Evolutionary conservation across 768 basidiomycete species (phyloP).

Genomic region (Russula virescens): DNA sequence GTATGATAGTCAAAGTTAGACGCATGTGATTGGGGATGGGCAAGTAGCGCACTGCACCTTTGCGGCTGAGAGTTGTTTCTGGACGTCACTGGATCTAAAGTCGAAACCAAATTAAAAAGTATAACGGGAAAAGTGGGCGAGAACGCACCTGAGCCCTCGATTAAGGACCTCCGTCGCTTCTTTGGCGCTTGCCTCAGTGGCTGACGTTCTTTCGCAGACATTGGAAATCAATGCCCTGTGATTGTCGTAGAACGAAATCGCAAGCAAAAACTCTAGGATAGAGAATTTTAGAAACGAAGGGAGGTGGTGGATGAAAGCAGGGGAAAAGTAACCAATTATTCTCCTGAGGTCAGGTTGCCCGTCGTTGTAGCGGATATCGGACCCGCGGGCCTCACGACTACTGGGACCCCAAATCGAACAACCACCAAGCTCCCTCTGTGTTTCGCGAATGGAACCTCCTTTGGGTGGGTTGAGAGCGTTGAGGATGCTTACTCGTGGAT

Average conservation of each 20-base stretch:
- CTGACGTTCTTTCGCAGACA: conserved; percentile 77
- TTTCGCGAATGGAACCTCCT: too few species aligned
- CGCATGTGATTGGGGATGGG: not conserved
- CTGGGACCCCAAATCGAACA: too few species aligned
- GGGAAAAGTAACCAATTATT: conserved; percentile 54
- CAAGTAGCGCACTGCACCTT: conserved; percentile 8
- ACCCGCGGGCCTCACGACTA: too few species aligned
- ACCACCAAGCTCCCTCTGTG: too few species aligned
- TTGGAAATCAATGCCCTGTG: conserved; percentile 80
- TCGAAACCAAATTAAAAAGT: not conserved
- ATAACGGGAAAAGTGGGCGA: not conserved
- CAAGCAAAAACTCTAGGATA: conserved; percentile 58
- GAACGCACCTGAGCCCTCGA: conserved; percentile 71
- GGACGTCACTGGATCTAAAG: conserved; percentile 19
- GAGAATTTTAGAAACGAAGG: not conserved
- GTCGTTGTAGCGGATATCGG: conserved; percentile 27
- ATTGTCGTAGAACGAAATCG: conserved; percentile 76
- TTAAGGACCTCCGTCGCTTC: conserved; percentile 79
- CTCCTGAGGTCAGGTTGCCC: conserved; percentile 51
- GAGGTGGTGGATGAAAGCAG: not conserved
- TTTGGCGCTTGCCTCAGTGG: conserved; percentile 66
- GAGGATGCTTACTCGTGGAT: conserved; percentile 48
- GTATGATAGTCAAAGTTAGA: conserved; percentile 4
- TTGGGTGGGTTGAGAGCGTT: conserved; percentile 48
- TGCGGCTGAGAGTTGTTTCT: conserved; percentile 24